These are phyloP conservation scores for Colletotrichum eleusines DNA, from an alignment of 2,329 filamentous ascomycete genomes.

Conservation along the genomic window DNA sequence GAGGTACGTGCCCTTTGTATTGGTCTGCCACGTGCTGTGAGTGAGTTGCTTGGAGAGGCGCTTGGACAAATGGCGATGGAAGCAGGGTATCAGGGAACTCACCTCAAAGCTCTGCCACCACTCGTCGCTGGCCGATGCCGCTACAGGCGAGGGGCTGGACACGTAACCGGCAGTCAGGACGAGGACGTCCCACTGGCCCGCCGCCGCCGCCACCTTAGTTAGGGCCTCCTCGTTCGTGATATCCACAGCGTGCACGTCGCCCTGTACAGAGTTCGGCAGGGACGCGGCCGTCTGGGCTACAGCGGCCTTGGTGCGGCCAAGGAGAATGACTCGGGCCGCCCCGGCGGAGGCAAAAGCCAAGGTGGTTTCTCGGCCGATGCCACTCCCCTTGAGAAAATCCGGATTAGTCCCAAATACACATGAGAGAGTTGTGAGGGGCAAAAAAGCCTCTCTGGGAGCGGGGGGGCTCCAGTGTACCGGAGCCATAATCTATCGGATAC, in stretches of 20 bases:
- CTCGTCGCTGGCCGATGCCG: conserved; percentile 40
- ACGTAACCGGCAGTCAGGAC: conserved; percentile 41
- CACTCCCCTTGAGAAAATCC: conserved; percentile 46
- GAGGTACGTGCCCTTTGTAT: conserved; percentile 62
- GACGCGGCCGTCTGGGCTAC: conserved; percentile 45
- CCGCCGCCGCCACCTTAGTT: conserved; percentile 26
- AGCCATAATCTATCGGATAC: neutral
- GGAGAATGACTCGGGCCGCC: conserved; percentile 54
- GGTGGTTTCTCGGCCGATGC: conserved; percentile 76
- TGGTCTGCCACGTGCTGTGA: conserved; percentile 50
- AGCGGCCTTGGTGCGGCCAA: conserved; percentile 51
- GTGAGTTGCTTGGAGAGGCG: neutral
- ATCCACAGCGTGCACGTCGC: conserved; percentile 22
- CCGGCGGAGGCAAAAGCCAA: conserved; percentile 64
- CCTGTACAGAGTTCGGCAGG: conserved; percentile 42
- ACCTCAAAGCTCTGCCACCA: conserved; percentile 47
- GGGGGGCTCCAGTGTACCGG: neutral
- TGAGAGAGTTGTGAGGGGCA: neutral
- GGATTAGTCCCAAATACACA: conserved; percentile 5
- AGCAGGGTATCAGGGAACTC: neutral
- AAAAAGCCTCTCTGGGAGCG: neutral
- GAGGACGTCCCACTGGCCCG: conserved; percentile 42
- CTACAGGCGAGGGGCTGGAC: conserved; percentile 38
- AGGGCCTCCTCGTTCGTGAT: conserved; percentile 28
- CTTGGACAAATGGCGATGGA: neutral